These are phyloP conservation scores for Phytopythium ostracodes DNA, from an alignment of 352 stramenopile species.

Conservation along the genomic window DNA sequence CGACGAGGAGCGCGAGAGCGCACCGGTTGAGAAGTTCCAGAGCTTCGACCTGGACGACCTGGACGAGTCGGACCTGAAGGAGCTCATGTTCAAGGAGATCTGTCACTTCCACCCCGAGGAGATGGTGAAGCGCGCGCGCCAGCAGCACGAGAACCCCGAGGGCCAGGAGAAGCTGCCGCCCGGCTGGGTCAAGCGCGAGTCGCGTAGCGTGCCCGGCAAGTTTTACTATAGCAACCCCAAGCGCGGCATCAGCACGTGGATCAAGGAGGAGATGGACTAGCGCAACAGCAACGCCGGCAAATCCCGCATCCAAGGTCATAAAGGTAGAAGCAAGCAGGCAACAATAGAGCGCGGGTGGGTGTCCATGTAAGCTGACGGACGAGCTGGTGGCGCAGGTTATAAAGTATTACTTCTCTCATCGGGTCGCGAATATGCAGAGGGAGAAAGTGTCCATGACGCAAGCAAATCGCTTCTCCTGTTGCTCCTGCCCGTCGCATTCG, in stretches of 20 bases:
- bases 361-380: neutral
- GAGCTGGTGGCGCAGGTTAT: neutral
- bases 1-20: slow-evolving; percentile 66
- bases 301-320: no score
- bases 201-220: slow-evolving; percentile 78
- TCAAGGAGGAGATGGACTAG: slow-evolving; percentile 84
- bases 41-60: slow-evolving; percentile 86
- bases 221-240: slow-evolving; percentile 90
- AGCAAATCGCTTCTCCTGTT: neutral
- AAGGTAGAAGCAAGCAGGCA: neutral
- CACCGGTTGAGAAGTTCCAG: slow-evolving; percentile 70
- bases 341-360: slow-evolving; percentile 7
- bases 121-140: slow-evolving; percentile 84
- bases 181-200: slow-evolving; percentile 86
- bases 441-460: neutral
- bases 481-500: neutral
- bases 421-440: no score
- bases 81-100: slow-evolving; percentile 91
- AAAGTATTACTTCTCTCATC: neutral
- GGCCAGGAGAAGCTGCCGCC: slow-evolving; percentile 66
- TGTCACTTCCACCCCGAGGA: slow-evolving; percentile 86
- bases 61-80: slow-evolving; percentile 80
- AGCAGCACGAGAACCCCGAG: slow-evolving; percentile 70
- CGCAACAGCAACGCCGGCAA: no score
- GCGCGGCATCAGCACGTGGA: slow-evolving; percentile 87